Base-by-base conservation (phyloP, 1,284 basidiomycete species). In the Macrocystidia cucumis region DNA sequence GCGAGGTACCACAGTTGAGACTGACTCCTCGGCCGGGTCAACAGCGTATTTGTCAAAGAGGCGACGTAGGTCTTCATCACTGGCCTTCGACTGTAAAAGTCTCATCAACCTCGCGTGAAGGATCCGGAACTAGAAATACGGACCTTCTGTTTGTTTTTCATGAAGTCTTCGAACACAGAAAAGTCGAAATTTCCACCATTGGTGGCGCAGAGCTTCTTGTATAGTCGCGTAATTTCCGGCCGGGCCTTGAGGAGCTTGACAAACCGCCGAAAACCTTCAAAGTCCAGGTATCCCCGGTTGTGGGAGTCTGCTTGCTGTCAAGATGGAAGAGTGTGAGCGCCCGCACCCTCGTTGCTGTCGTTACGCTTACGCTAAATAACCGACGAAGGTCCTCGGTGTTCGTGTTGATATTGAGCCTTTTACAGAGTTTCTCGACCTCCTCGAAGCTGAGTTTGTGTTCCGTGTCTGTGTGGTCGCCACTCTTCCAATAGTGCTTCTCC, bases 401-500 rank as follows among this genome's bases (percentile, higher is more conserved):
- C 11, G 76, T 71, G 40, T 78, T 76, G 41, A 93, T 77, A 48
- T 85, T 87, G 40, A 92, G 62, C 29, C 85, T 67, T 39, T 68
- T 62, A 50, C 91, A 95, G 38, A 97, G 61, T 40, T 70, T 73
- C 50, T 82, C 72, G 19, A 90, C 74, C 45, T 91, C 88, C 9
- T 74, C 73, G 38, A 91, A 81, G 18, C 70, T 69, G 3, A 92
- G 60, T 41, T 69, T 73, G 49, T 81, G 70, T 53, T 86, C 79
- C 12, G 65, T 61, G 40, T 70, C 63, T 33, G 69, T 65, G n/a
- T n/a, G n/a, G 44, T 83, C 82, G 0, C 78, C 77, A 20, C 69
- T 73, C 45, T 77, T 83, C 88, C 88, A 92, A 50, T 85, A 83
- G 47, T 85, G 83, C 40, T 75, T 78, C 56, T 89, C 77, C 87